Conservation (phyloP, 345 rosid genomes). For the Pistacia integerrima region DNA sequence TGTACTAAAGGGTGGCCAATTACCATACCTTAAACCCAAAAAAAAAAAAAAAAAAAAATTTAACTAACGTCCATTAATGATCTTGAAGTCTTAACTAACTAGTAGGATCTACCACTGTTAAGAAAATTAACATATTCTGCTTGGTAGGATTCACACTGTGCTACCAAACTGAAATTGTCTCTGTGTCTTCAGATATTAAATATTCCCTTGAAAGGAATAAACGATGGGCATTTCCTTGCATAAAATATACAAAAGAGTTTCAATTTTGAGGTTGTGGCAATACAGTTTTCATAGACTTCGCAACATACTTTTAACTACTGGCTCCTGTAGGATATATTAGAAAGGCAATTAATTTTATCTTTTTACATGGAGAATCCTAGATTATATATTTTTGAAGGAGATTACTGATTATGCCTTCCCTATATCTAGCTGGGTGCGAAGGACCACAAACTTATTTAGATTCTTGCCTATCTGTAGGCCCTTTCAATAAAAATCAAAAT, state of each 20-base stretch:
- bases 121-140: slow-evolving; percentile 8
- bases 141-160: not conserved
- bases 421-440: slow-evolving; percentile 17
- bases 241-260: not conserved
- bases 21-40: too few species aligned
- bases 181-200: not conserved
- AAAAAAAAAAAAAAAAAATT: too few species aligned
- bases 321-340: slow-evolving; percentile 1
- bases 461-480: slow-evolving; percentile 35
- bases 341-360: not conserved
- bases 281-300: not conserved
- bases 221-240: not conserved
- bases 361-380: not conserved
- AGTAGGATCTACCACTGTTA: not conserved
- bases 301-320: not conserved
- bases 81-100: not conserved
- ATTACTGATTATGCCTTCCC: slow-evolving; percentile 23
- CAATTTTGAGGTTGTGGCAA: not conserved
- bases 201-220: not conserved
- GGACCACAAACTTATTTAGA: slow-evolving; percentile 40
- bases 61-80: not conserved
- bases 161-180: slow-evolving; percentile 23
- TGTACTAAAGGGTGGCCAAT: too few species aligned
- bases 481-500: not conserved
- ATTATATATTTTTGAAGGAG: not conserved